Percentiles rank a stretch among this genome's conserved stretches.
phyloP scores from a whole-genome alignment of 441 rosid genomes.

The Pelargonium cotyledonis region DNA sequence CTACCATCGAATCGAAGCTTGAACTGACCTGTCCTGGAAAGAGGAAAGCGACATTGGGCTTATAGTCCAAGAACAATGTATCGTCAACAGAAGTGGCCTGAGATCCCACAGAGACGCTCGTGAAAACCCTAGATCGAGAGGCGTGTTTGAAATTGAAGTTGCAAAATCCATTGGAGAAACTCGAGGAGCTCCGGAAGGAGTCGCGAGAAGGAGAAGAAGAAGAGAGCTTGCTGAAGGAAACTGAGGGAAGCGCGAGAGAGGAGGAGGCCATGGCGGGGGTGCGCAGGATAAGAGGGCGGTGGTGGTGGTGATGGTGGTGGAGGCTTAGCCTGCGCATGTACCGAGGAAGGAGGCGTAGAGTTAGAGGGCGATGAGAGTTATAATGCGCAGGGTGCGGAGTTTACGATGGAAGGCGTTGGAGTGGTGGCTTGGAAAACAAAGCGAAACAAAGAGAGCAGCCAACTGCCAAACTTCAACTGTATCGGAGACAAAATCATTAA shows the following conservation, averaged over 20 bases:
- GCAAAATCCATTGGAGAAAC: slow-evolving; percentile 26
- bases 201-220: neutral
- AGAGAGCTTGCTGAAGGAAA: slow-evolving; percentile 32
- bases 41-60: slow-evolving; percentile 67
- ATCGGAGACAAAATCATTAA: neutral
- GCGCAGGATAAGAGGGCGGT: slow-evolving; percentile 26
- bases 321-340: no score
- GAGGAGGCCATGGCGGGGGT: slow-evolving; percentile 33
- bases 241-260: slow-evolving; percentile 37
- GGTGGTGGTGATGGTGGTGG: no score
- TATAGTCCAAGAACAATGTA: slow-evolving; percentile 66
- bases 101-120: slow-evolving; percentile 63
- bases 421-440: slow-evolving; percentile 13
- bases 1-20: no score
- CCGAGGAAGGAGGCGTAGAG: no score
- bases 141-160: slow-evolving; percentile 24
- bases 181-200: slow-evolving; percentile 5
- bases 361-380: neutral
- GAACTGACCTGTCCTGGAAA: slow-evolving; percentile 89
- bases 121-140: slow-evolving; percentile 50
- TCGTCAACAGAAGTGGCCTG: slow-evolving; percentile 41
- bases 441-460: slow-evolving; percentile 8
- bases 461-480: slow-evolving; percentile 10
- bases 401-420: slow-evolving; percentile 35
- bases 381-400: slow-evolving; percentile 33